These are phyloP conservation scores for Ambrosia trifida DNA, from an alignment of 129 eudicot species.

Conservation along the genomic window DNA sequence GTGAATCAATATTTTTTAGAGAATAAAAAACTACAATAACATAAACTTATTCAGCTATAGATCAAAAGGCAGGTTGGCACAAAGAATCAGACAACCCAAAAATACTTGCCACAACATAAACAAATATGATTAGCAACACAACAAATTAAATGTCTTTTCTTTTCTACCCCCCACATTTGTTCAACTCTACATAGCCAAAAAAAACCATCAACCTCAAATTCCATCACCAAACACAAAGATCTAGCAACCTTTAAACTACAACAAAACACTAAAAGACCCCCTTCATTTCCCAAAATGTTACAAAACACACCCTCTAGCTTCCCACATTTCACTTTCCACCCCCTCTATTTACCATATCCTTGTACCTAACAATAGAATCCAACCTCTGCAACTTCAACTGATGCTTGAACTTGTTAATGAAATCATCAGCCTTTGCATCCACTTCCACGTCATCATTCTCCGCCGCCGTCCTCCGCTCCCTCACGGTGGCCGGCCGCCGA, in stretches of 20 bases:
- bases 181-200: constrained; percentile 24
- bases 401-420: constrained; percentile 74
- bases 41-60: background rate
- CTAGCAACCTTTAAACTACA: background rate
- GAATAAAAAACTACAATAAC: background rate
- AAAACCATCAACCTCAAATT: background rate
- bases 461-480: constrained; percentile 46
- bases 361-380: constrained; percentile 80
- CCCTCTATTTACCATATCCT: constrained; percentile 68
- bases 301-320: constrained; percentile 33
- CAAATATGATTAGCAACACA: background rate
- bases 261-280: constrained; percentile 18
- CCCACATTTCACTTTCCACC: constrained; percentile 31
- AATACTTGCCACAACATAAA: constrained; percentile 5
- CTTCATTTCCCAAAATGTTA: constrained; percentile 10
- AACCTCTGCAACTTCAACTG: constrained; percentile 89
- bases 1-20: background rate
- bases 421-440: constrained; percentile 87
- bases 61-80: constrained; percentile 10
- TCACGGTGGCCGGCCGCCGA: constrained; percentile 74
- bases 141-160: constrained; percentile 22
- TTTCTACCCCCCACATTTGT: constrained; percentile 12
- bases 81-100: constrained; percentile 15
- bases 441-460: constrained; percentile 68
- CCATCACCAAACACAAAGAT: background rate